A percentile compares a stretch with the other conserved stretches of the same genome.
Evolutionary conservation across 306 rosid genomes (phyloP).

Genomic region (Amphicarpaea edgeworthii): DNA sequence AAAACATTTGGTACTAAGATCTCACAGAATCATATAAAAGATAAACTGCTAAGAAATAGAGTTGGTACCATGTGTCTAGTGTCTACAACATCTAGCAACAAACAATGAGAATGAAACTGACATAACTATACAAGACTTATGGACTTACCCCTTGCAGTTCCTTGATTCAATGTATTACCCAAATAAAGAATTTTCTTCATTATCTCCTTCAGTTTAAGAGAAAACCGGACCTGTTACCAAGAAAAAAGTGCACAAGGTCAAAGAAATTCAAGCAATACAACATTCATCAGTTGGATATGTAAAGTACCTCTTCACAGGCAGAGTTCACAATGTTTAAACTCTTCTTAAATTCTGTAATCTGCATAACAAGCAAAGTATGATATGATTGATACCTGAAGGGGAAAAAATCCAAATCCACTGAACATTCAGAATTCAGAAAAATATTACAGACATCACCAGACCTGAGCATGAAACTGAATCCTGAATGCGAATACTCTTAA

Average conservation of each 20-base stretch:
- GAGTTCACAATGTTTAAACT: slow-evolving; percentile 80
- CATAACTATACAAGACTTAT: slow-evolving; percentile 52
- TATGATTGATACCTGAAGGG: slow-evolving; percentile 32
- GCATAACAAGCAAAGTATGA: slow-evolving; percentile 48
- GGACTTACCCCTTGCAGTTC: slow-evolving; percentile 95
- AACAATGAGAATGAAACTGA: slow-evolving; percentile 27
- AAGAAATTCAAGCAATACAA: slow-evolving; percentile 34
- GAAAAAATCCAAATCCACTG: slow-evolving; percentile 27
- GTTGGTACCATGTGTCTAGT: background rate
- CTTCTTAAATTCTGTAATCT: slow-evolving; percentile 88
- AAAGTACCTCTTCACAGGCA: slow-evolving; percentile 89
- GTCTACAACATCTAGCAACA: slow-evolving; percentile 34
- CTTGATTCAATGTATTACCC: slow-evolving; percentile 96
- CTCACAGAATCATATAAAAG: slow-evolving; percentile 33
- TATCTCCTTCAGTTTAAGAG: slow-evolving; percentile 83
- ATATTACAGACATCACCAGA: slow-evolving; percentile 59
- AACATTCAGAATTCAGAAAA: slow-evolving; percentile 41
- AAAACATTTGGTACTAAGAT: slow-evolving; percentile 39
- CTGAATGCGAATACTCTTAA: slow-evolving; percentile 93
- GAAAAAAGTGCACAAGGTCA: slow-evolving; percentile 45
- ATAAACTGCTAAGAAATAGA: slow-evolving; percentile 23
- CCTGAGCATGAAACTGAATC: slow-evolving; percentile 94
- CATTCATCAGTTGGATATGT: slow-evolving; percentile 37
- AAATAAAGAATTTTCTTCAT: slow-evolving; percentile 87
- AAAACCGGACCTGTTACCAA: slow-evolving; percentile 74